phyloP scores from a whole-genome alignment of 768 basidiomycete species.

The Kwoniella mangroviensis region DNA sequence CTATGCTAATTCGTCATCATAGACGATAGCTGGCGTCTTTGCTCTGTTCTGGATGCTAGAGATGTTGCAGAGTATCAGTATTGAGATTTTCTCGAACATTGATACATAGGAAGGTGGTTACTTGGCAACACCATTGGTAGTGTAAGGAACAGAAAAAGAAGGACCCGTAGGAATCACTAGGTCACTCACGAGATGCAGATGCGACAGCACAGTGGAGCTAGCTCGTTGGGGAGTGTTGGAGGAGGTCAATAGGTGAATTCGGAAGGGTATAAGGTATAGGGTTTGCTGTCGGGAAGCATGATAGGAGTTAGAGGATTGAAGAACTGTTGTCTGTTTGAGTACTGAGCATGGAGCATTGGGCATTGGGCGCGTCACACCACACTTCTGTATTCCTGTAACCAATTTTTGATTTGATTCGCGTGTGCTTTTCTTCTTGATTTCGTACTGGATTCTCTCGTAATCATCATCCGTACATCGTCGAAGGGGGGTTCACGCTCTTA shows the following conservation, averaged over 20 bases:
- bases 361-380: conserved; percentile 1
- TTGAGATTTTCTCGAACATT: not conserved
- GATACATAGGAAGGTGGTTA: not conserved
- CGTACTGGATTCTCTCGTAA: not conserved
- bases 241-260: not conserved
- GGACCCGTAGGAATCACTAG: not conserved
- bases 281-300: too few relatives aligned
- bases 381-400: not conserved
- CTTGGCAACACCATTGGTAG: not conserved
- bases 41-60: not conserved
- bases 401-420: not conserved
- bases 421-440: not conserved
- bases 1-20: too few relatives aligned
- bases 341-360: not conserved
- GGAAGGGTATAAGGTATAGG: not conserved
- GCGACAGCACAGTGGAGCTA: too few relatives aligned
- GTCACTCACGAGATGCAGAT: not conserved
- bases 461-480: not conserved
- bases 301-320: not conserved
- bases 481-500: not conserved
- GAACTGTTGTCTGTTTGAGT: not conserved
- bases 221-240: too few relatives aligned
- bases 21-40: not conserved
- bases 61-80: not conserved
- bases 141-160: conserved; percentile 7